Evolutionary conservation across 2,329 filamentous ascomycete species (phyloP), one percentile per base, ranked within the genome.

Genomic region (Calonectria naviculata): DNA sequence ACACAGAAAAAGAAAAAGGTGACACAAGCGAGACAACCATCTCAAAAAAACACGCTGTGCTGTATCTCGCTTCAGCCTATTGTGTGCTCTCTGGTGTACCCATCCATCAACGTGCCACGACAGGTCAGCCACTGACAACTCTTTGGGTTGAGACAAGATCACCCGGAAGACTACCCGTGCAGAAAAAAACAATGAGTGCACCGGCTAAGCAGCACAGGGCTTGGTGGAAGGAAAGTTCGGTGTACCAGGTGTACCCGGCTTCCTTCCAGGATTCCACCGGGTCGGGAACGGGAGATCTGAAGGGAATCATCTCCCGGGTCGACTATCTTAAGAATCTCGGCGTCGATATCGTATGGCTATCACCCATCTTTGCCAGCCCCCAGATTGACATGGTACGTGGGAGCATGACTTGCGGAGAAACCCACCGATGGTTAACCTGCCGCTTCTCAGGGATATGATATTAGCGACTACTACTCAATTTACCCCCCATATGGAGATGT

Each of bases 401-500:
- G 83, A 91, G 41, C 94, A 94, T 78, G 92, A 93, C 77, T 8
- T 34, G 21, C 15, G n/a, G 13, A 19, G 28, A 60, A 9, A 1
- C 56, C 5, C 19, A 9, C 38, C 26, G 31, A 24, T 28, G 21
- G 31, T 21, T 67, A 58, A 67, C 29, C 47, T n/a, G 38, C 24
- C 36, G 12, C 46, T 13, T 9, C 17, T 19, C 24, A 85, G 92
- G 84, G 92, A 46, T 94, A 94, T 79, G 93, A 94, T 78, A 89
- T 94, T 64, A 88, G 89, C 15, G 89, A 95, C 80, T 95, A 95
- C 75, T 87, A 89, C 74, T 85, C 83, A 38, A 91, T 95, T 63
- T 87, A 94, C 73, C 85, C 89, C 2, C 87, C 87, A 19, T 95
- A 94, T 73, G 93, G 93, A 19, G 90, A 90, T 21, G 83, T 95